Conservation (phyloP, 2,329 filamentous ascomycete species). For the Fusarium pseudograminearum region DNA sequence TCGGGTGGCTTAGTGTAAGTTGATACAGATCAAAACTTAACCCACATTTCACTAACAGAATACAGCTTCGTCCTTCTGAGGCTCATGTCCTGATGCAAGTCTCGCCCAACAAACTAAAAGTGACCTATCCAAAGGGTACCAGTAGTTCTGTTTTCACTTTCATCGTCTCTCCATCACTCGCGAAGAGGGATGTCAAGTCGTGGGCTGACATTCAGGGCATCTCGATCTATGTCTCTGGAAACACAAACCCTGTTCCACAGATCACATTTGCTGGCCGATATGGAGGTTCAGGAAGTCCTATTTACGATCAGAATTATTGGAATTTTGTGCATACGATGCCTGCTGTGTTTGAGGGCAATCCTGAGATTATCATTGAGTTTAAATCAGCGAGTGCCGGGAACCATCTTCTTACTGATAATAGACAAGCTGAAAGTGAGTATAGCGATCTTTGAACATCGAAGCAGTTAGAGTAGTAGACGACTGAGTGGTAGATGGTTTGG, state of each 20-base stretch:
- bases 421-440: no score
- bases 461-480: no score
- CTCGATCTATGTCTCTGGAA: constrained; percentile 17
- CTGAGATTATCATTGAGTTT: constrained; percentile 24
- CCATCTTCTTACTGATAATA: no score
- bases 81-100: constrained; percentile 18
- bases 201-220: constrained; percentile 15
- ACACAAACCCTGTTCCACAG: neutral
- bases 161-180: constrained; percentile 13
- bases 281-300: constrained; percentile 13
- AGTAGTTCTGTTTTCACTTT: constrained; percentile 22
- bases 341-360: constrained; percentile 2
- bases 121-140: neutral
- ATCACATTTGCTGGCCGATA: constrained; percentile 19
- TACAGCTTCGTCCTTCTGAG: constrained; percentile 15
- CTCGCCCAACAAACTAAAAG: constrained; percentile 7
- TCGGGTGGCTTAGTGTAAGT: constrained; percentile 29
- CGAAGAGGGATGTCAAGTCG: constrained; percentile 17
- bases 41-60: neutral
- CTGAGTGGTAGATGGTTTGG: rapidly evolving
- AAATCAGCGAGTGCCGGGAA: neutral
- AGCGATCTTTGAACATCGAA: no score
- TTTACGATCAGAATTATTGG: constrained; percentile 21
- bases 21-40: rapidly evolving
- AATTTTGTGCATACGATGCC: constrained; percentile 10